Evolutionary conservation across 192 early-diverging fungal genomes (phyloP).

Genomic region (Coemansia sp.): DNA sequence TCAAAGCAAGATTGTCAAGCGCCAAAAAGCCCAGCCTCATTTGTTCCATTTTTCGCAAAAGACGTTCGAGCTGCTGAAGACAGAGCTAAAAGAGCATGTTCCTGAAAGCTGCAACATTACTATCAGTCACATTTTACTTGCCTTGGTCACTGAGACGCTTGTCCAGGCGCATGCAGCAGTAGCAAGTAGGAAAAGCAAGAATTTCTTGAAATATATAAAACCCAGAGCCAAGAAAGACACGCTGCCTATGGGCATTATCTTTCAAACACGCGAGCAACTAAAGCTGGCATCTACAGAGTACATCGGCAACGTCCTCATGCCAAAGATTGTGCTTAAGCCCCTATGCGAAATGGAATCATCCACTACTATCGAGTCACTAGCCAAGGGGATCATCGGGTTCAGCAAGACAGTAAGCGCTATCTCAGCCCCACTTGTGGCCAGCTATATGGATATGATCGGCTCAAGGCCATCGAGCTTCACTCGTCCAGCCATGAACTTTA

Average conservation of each 20-base stretch:
- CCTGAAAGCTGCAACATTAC: constrained; percentile 13
- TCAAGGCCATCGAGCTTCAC: constrained; percentile 39
- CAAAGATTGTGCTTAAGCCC: constrained; percentile 19
- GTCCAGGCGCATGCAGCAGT: constrained; percentile 30
- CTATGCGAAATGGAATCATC: constrained; percentile 21
- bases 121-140: constrained; percentile 32
- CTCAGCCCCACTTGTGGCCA: constrained; percentile 22
- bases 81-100: constrained; percentile 16
- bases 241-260: constrained; percentile 30
- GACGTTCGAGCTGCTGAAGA: constrained; percentile 24
- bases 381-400: constrained; percentile 15
- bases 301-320: constrained; percentile 43
- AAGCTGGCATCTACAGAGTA: constrained; percentile 7
- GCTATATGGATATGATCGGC: constrained; percentile 32
- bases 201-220: neutral
- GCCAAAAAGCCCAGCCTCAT: constrained; percentile 46
- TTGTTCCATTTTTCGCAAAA: constrained; percentile 38
- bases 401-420: constrained; percentile 14
- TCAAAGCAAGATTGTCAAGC: constrained; percentile 19
- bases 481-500: constrained; percentile 30
- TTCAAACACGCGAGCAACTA: constrained; percentile 26
- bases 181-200: neutral
- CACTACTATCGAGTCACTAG: constrained; percentile 29
- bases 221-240: neutral
- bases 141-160: constrained; percentile 29